Conservation (phyloP, 139 green algal genomes). For the Chlorella sp. region DNA sequence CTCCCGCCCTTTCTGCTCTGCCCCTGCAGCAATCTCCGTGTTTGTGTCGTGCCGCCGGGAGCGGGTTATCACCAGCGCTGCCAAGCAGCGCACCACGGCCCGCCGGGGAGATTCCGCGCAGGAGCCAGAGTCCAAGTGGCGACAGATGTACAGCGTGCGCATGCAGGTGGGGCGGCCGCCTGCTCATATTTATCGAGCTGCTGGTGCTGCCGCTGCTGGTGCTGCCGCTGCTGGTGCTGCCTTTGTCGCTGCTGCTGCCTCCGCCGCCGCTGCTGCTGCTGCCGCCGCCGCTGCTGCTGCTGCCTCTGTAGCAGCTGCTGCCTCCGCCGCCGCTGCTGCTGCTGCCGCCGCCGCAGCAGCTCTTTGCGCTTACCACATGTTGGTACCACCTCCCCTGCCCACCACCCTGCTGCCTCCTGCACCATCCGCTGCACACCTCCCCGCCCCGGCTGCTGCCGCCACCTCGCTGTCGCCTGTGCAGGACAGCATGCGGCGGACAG, state of each 20-base stretch:
- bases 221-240: no score
- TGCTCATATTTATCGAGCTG: neutral
- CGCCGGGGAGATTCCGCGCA: neutral
- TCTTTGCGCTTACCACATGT: neutral
- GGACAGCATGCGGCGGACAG: constrained; percentile 28
- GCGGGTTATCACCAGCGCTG: neutral
- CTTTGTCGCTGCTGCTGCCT: neutral
- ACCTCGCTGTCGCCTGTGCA: neutral
- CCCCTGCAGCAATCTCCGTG: neutral
- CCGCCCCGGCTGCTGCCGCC: neutral
- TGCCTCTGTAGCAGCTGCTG: no score
- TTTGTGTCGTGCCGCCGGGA: neutral
- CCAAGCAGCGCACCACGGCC: neutral
- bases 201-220: no score
- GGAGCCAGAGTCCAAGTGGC: constrained; percentile 6
- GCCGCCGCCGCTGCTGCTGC: neutral
- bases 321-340: neutral
- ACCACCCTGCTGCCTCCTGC: neutral
- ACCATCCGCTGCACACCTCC: no score
- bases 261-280: neutral
- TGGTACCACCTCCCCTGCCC: neutral
- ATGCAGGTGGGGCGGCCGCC: neutral
- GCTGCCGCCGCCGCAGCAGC: no score
- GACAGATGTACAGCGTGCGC: constrained; percentile 19
- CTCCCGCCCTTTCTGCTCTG: neutral